These are phyloP conservation scores for Fragaria ananassa DNA, from an alignment of 306 rosid genomes.

Conservation along the genomic window DNA sequence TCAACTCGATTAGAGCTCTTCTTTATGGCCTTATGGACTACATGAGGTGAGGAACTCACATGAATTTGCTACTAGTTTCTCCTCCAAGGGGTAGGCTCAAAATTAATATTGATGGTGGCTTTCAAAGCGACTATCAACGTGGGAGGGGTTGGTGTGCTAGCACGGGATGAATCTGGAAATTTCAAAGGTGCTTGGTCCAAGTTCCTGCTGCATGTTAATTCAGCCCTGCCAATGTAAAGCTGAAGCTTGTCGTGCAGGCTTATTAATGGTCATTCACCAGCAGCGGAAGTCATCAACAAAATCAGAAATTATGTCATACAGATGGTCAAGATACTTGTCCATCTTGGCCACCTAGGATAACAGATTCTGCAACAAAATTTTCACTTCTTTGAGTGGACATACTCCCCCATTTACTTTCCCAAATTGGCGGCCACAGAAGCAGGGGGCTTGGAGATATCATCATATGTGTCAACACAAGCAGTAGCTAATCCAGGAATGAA, in stretches of 20 bases:
- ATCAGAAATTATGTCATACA: slow-evolving; percentile 62
- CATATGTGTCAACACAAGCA: slow-evolving; percentile 74
- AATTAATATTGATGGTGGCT: no score
- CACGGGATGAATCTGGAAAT: no score
- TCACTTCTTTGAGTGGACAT: slow-evolving; percentile 58
- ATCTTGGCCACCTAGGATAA: slow-evolving; percentile 50
- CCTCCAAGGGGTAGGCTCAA: no score
- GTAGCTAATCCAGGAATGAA: slow-evolving; percentile 70
- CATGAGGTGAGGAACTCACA: no score
- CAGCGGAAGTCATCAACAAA: slow-evolving; percentile 61
- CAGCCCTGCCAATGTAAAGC: no score
- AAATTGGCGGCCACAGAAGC: slow-evolving; percentile 63
- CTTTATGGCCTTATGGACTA: no score
- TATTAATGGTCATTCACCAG: slow-evolving; percentile 4
- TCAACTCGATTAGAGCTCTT: no score
- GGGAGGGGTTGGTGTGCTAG: no score
- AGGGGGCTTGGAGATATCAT: slow-evolving; percentile 55
- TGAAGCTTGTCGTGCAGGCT: slow-evolving; percentile 49
- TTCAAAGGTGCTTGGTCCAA: no score
- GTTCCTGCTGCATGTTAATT: no score
- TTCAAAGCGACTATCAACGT: no score
- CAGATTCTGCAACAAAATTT: slow-evolving; percentile 60
- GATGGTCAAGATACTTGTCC: slow-evolving; percentile 47
- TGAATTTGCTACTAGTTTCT: no score
- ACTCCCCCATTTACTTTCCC: slow-evolving; percentile 75